Conservation (phyloP, 2,329 filamentous ascomycete species). For the Colletotrichum acutatum region DNA sequence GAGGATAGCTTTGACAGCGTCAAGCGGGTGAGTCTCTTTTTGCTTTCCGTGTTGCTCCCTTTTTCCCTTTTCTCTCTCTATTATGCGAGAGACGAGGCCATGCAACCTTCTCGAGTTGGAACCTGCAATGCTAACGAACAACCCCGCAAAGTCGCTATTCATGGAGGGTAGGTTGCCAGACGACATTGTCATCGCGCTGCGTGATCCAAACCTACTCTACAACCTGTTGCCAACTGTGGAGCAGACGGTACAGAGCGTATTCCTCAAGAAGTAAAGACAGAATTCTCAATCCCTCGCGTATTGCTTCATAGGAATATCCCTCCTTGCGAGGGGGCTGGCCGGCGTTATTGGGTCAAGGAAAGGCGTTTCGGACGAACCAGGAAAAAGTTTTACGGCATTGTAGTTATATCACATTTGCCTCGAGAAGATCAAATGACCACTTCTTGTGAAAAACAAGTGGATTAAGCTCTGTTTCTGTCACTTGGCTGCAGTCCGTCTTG, state of each 20-base stretch:
- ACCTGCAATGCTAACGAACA: constrained; percentile 36
- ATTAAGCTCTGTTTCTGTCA: not conserved
- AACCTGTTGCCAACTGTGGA: constrained; percentile 78
- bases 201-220: constrained; percentile 82
- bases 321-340: not conserved
- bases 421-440: not conserved
- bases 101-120: not conserved
- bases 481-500: not conserved
- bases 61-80: not conserved
- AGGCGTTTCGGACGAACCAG: constrained; percentile 19
- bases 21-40: constrained; percentile 66
- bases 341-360: constrained; percentile 12
- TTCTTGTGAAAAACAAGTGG: not conserved
- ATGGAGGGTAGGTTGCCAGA: constrained; percentile 68
- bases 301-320: not conserved
- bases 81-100: constrained; percentile 4
- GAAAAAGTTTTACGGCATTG: constrained; percentile 13
- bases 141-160: constrained; percentile 54
- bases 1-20: constrained; percentile 85
- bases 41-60: not conserved
- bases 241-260: constrained; percentile 65
- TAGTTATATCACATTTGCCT: constrained; percentile 6
- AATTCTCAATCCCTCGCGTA: not conserved
- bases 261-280: constrained; percentile 14
- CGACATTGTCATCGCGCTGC: constrained; percentile 79